Conservation (phyloP, 1,284 basidiomycete species). For the Kwoniella shivajii region DNA sequence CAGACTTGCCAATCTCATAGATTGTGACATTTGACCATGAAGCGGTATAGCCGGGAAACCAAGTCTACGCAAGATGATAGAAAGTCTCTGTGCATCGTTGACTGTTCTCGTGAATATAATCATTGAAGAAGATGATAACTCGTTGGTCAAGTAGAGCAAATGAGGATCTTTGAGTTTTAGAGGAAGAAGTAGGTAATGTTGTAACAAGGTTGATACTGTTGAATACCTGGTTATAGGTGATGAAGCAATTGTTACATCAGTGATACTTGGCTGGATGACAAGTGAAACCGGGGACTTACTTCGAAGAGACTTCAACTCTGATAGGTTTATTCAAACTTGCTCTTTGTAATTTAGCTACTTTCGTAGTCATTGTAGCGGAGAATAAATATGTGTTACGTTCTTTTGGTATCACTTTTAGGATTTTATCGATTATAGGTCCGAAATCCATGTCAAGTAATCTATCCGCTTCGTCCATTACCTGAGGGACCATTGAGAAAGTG, state of each 20-base stretch:
- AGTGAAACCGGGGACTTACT: constrained; percentile 61
- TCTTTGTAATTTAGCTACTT: constrained; percentile 94
- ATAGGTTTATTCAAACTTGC: constrained; percentile 95
- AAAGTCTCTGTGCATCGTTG: constrained; percentile 85
- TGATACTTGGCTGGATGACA: too few relatives aligned
- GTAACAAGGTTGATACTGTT: constrained; percentile 91
- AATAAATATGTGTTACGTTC: constrained; percentile 96
- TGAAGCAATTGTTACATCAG: neutral
- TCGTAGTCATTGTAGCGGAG: constrained; percentile 99
- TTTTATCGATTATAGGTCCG: constrained; percentile 94
- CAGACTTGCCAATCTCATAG: constrained; percentile 88
- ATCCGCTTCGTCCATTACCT: constrained; percentile 98
- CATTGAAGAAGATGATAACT: constrained; percentile 86
- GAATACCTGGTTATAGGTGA: constrained; percentile 69
- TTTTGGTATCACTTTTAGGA: constrained; percentile 91
- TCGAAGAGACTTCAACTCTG: constrained; percentile 90
- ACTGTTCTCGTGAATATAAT: constrained; percentile 98
- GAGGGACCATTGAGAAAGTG: too few relatives aligned
- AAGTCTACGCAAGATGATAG: constrained; percentile 84
- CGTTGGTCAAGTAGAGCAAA: constrained; percentile 86
- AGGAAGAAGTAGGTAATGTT: constrained; percentile 95
- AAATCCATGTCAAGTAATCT: constrained; percentile 97
- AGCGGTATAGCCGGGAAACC: constrained; percentile 95
- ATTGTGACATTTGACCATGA: constrained; percentile 94
- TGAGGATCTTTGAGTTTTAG: constrained; percentile 90